phyloP scores from a whole-genome alignment of 805 yeast species.

The Ascoidea asiatica region DNA sequence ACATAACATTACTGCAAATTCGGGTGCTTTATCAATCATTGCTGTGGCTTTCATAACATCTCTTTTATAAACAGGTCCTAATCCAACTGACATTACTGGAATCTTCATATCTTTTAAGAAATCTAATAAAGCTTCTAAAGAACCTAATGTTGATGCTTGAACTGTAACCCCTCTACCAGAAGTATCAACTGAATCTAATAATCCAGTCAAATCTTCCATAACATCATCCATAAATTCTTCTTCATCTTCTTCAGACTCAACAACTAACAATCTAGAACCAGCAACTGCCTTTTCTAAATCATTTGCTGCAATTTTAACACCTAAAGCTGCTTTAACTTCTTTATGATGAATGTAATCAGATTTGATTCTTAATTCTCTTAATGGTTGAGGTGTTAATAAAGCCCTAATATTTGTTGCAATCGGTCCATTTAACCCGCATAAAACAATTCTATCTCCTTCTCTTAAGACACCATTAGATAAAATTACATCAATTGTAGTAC shows the following conservation, averaged over 20 bases:
- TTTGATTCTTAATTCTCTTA: slow-evolving; percentile 90
- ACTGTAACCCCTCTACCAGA: slow-evolving; percentile 96
- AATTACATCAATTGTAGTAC: slow-evolving; percentile 96
- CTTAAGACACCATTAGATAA: slow-evolving; percentile 89
- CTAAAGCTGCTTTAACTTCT: slow-evolving; percentile 97
- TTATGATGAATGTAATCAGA: slow-evolving; percentile 95
- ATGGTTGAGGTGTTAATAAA: slow-evolving; percentile 91
- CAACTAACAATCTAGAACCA: slow-evolving; percentile 90
- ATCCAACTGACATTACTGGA: slow-evolving; percentile 96
- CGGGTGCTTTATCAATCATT: slow-evolving; percentile 94
- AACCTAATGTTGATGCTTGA: slow-evolving; percentile 97
- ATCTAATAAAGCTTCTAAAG: slow-evolving; percentile 91
- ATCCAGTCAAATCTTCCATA: slow-evolving; percentile 94
- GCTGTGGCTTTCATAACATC: slow-evolving; percentile 97
- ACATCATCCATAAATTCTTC: slow-evolving; percentile 96
- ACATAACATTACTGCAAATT: slow-evolving; percentile 94
- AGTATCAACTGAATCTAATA: slow-evolving; percentile 87
- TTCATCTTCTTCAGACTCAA: slow-evolving; percentile 95
- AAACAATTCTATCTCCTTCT: slow-evolving; percentile 91
- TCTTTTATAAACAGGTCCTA: slow-evolving; percentile 96
- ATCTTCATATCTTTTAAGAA: slow-evolving; percentile 97
- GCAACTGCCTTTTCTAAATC: slow-evolving; percentile 98
- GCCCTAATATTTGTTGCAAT: slow-evolving; percentile 95
- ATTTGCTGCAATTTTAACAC: slow-evolving; percentile 96
- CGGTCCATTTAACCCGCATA: slow-evolving; percentile 98